A percentile compares a stretch with the other conserved stretches of the same genome.
These are phyloP conservation scores for Letharia columbiana DNA, from an alignment of 495 filamentous ascomycete genomes.

Conservation along the genomic window DNA sequence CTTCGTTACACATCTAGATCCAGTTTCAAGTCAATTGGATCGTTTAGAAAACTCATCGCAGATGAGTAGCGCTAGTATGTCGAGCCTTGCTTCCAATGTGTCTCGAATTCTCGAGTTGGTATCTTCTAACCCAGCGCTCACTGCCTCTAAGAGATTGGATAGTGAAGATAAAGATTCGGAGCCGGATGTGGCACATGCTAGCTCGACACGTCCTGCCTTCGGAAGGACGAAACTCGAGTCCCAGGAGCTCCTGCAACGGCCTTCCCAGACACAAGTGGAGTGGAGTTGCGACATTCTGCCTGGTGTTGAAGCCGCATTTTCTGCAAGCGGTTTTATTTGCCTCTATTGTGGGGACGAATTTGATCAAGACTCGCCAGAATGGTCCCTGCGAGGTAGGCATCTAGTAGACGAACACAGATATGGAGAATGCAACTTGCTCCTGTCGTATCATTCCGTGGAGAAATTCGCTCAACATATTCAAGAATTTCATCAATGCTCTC, in stretches of 20 bases:
- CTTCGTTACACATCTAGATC: too few species aligned
- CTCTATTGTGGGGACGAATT: not conserved
- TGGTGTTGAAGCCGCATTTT: not conserved
- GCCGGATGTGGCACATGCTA: not conserved
- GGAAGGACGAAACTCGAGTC: too few species aligned
- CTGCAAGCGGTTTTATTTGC: too few species aligned
- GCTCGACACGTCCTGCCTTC: not conserved
- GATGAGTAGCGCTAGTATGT: not conserved
- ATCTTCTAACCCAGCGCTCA: not conserved
- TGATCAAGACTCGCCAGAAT: not conserved
- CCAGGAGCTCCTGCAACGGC: too few species aligned
- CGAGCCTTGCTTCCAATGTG: slow-evolving; percentile 1
- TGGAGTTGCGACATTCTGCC: not conserved
- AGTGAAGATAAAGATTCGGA: not conserved
- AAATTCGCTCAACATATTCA: not conserved
- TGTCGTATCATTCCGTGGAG: not conserved
- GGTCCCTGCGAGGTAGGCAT: not conserved
- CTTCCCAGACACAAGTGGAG: not conserved
- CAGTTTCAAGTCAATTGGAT: not conserved
- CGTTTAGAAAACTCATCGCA: not conserved
- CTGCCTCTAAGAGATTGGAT: not conserved
- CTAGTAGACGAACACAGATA: not conserved
- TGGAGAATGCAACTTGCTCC: slow-evolving; percentile 1
- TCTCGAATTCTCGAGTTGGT: not conserved
- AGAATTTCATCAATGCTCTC: not conserved